These are phyloP conservation scores for Dothideomycetes sp. DNA, from an alignment of 2,329 filamentous ascomycete species.

Conservation along the genomic window DNA sequence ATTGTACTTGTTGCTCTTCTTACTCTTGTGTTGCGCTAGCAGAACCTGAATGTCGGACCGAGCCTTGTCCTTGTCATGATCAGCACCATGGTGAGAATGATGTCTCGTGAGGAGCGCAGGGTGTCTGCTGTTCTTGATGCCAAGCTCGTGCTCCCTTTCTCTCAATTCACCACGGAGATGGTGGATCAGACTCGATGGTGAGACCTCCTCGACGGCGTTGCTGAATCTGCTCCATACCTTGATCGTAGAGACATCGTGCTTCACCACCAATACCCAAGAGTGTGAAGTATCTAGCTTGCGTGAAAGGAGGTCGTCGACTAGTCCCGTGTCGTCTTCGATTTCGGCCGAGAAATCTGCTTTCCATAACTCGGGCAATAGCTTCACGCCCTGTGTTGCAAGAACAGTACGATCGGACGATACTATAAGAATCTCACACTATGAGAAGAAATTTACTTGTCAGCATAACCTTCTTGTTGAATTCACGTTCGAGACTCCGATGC, in stretches of 20 bases:
- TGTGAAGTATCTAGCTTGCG: constrained; percentile 68
- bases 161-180: constrained; percentile 77
- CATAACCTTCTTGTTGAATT: too few species aligned
- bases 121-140: constrained; percentile 30
- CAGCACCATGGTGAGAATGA: constrained; percentile 28
- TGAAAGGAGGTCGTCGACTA: constrained; percentile 66
- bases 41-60: constrained; percentile 77
- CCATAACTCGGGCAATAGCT: constrained; percentile 71
- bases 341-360: constrained; percentile 77
- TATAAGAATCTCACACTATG: constrained; percentile 71
- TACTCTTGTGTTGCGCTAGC: constrained; percentile 69
- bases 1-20: constrained; percentile 80
- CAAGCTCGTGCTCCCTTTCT: constrained; percentile 56
- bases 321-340: constrained; percentile 55
- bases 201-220: constrained; percentile 57
- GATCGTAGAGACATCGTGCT: constrained; percentile 49
- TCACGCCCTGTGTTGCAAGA: constrained; percentile 64
- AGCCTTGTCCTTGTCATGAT: constrained; percentile 27
- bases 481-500: not conserved
- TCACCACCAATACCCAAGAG: constrained; percentile 81
- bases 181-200: constrained; percentile 57
- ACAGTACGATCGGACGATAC: constrained; percentile 74
- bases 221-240: constrained; percentile 57
- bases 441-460: not conserved
- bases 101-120: constrained; percentile 20